Conservation (phyloP, 208 protist genomes). For the Wallacemonas sp. region DNA sequence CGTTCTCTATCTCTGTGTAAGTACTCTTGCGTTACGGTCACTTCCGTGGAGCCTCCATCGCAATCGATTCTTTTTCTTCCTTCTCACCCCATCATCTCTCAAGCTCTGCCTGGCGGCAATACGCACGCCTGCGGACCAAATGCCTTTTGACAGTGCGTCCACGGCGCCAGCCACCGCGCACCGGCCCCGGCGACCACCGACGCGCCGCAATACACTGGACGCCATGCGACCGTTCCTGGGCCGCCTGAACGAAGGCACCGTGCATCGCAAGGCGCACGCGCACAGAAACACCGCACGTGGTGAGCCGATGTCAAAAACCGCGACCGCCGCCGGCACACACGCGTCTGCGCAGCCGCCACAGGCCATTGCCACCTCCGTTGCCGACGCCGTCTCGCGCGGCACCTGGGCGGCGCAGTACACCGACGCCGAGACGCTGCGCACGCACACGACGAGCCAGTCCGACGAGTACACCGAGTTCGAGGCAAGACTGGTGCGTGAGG, state of each 20-base stretch:
- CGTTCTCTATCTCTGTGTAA: too few species aligned
- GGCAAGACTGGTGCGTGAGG: conserved; percentile 50
- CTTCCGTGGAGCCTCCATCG: too few species aligned
- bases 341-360: neutral
- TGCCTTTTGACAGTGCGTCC: neutral
- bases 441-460: conserved; percentile 41
- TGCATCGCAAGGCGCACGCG: conserved; percentile 12
- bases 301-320: neutral
- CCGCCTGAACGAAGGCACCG: conserved; percentile 36
- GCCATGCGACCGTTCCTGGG: conserved; percentile 14
- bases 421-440: conserved; percentile 33
- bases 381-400: conserved; percentile 17
- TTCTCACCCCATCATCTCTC: too few species aligned
- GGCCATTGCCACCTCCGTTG: conserved; percentile 14
- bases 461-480: conserved; percentile 70
- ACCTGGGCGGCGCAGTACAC: conserved; percentile 32
- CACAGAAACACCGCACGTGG: neutral
- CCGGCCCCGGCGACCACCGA: neutral
- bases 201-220: neutral
- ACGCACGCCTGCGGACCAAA: too few species aligned
- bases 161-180: neutral
- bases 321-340: neutral
- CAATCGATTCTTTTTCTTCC: conserved; percentile 3
- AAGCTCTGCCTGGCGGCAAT: too few species aligned
- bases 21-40: too few species aligned